Percentiles rank a stretch among this genome's conserved stretches.
Evolutionary conservation across 208 protist genomes (phyloP).

Genomic region (Paratrypanosoma confusum): DNA sequence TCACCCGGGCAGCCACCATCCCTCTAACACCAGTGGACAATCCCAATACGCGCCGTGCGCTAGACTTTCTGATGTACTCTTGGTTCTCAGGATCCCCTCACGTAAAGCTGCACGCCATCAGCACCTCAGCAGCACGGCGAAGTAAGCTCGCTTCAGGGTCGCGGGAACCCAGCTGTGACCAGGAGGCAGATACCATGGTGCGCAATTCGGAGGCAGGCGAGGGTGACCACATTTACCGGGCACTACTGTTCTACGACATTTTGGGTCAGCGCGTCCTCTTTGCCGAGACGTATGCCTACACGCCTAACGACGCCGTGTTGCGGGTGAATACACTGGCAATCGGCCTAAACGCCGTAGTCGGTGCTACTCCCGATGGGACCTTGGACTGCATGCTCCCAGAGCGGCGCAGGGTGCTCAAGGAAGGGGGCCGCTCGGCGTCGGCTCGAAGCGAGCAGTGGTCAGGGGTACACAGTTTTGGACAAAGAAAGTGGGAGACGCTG

Average conservation of each 20-base stretch:
- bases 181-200: not conserved
- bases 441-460: no score
- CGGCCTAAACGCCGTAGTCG: constrained; percentile 38
- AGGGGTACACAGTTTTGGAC: no score
- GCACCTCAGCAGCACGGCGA: constrained; percentile 8
- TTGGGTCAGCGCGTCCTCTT: constrained; percentile 63
- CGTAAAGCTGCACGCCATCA: constrained; percentile 41
- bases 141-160: not conserved
- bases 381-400: no score
- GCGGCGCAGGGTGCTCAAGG: no score
- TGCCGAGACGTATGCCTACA: constrained; percentile 44
- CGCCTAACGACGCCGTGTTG: constrained; percentile 16
- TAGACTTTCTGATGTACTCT: constrained; percentile 57
- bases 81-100: constrained; percentile 57
- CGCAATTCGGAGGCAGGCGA: constrained; percentile 4
- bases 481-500: no score
- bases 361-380: no score
- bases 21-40: constrained; percentile 19
- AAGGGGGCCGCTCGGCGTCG: no score
- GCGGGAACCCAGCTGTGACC: constrained; percentile 1
- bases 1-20: constrained; percentile 1
- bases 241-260: constrained; percentile 69
- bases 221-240: constrained; percentile 30
- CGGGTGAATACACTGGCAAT: constrained; percentile 23
- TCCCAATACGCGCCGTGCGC: constrained; percentile 5